These are phyloP conservation scores for Pseudocercospora eumusae DNA, from an alignment of 2,329 filamentous ascomycete genomes.

Conservation along the genomic window DNA sequence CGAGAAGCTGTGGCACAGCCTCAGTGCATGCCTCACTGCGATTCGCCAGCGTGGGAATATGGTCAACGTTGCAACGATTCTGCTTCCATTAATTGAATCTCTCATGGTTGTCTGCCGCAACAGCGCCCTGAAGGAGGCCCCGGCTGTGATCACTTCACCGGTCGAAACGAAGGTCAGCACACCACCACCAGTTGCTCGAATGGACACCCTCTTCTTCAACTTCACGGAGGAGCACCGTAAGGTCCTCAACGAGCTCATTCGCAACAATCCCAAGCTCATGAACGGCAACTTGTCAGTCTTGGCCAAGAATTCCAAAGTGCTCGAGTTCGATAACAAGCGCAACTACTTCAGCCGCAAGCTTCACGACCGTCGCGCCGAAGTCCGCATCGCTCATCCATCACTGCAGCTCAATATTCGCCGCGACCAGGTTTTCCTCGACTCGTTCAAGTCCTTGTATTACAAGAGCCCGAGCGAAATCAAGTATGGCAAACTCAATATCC, in stretches of 20 bases:
- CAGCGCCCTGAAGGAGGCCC: slow-evolving; percentile 73
- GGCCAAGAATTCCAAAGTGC: slow-evolving; percentile 97
- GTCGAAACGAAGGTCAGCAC: slow-evolving; percentile 61
- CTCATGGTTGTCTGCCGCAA: slow-evolving; percentile 99
- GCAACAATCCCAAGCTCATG: slow-evolving; percentile 97
- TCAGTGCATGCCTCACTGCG: slow-evolving; percentile 82
- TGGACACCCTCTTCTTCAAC: slow-evolving; percentile 90
- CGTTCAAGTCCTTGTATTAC: slow-evolving; percentile 97
- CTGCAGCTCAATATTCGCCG: slow-evolving; percentile 87
- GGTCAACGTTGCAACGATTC: slow-evolving; percentile 94
- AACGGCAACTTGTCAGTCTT: slow-evolving; percentile 94
- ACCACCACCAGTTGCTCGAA: slow-evolving; percentile 74
- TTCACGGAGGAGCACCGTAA: slow-evolving; percentile 98
- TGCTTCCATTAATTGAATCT: slow-evolving; percentile 90
- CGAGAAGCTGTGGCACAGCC: slow-evolving; percentile 83
- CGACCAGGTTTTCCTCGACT: slow-evolving; percentile 96
- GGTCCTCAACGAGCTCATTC: slow-evolving; percentile 95
- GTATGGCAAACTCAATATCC: slow-evolving; percentile 95
- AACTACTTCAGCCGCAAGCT: slow-evolving; percentile 97
- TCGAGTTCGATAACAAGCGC: slow-evolving; percentile 99
- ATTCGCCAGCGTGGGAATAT: slow-evolving; percentile 93
- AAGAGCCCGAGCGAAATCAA: slow-evolving; percentile 97
- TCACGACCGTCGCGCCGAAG: slow-evolving; percentile 71
- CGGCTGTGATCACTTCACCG: slow-evolving; percentile 51
- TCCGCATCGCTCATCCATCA: slow-evolving; percentile 70